Evolutionary conservation across 306 rosid species (phyloP).

Genomic region (Pterocarpus macrocarpus): DNA sequence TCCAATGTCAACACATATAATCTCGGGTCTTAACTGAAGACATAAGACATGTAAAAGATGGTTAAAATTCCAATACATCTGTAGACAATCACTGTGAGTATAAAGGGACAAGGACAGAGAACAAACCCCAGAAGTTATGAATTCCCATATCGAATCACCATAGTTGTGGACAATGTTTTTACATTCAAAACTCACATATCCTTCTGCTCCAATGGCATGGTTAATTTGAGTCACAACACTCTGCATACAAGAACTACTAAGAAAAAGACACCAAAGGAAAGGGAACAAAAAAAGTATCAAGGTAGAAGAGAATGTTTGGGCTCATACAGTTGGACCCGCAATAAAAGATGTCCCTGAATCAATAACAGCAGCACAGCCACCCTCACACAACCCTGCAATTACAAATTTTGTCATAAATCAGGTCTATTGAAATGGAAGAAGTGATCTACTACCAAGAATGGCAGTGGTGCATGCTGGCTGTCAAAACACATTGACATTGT

Average conservation of each 20-base stretch:
- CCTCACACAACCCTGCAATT: conserved; percentile 73
- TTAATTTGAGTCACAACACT: conserved; percentile 72
- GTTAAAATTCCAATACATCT: conserved; percentile 34
- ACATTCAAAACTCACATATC: conserved; percentile 71
- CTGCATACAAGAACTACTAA: conserved; percentile 50
- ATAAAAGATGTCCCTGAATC: conserved; percentile 90
- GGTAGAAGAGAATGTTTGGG: conserved; percentile 5
- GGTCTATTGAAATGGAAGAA: not conserved
- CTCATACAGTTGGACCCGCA: conserved; percentile 82
- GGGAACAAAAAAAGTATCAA: not conserved
- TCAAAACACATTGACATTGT: not conserved
- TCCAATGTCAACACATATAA: conserved; percentile 66
- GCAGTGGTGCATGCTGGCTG: not conserved
- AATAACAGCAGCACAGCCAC: conserved; percentile 82
- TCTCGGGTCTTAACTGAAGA: conserved; percentile 64
- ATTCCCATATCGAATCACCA: conserved; percentile 71
- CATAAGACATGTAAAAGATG: conserved; percentile 24
- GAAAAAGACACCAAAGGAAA: conserved; percentile 22
- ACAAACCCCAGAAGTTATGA: conserved; percentile 68
- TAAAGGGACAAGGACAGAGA: conserved; percentile 25
- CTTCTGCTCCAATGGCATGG: conserved; percentile 83
- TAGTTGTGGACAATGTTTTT: conserved; percentile 64
- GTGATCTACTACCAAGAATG: not conserved
- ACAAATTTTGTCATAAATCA: not conserved
- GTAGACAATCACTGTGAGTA: conserved; percentile 12